Percentiles rank a stretch among this genome's conserved stretches.
These are phyloP conservation scores for Senna tora DNA, from an alignment of 306 rosid genomes.

Conservation along the genomic window DNA sequence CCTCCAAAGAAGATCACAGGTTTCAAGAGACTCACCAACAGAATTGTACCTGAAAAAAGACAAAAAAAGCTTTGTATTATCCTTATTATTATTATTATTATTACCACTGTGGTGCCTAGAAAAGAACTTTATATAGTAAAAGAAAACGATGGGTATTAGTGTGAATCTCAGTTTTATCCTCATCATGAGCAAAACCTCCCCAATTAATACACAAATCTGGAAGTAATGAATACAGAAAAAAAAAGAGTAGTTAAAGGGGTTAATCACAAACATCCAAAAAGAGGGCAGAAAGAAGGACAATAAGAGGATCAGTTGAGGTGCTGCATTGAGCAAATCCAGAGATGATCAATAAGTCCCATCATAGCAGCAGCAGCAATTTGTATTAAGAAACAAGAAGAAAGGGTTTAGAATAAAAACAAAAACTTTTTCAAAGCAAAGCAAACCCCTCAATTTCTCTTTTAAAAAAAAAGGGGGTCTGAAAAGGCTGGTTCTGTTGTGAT, in stretches of 20 bases:
- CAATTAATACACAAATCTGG: constrained; percentile 16
- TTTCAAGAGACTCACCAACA: constrained; percentile 48
- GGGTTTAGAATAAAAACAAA: no score
- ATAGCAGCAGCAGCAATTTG: constrained; percentile 34
- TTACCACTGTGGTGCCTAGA: constrained; percentile 1
- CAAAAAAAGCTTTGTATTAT: constrained; percentile 17
- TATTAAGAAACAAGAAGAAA: constrained; percentile 18
- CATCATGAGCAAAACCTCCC: no score
- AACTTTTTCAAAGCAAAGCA: background rate
- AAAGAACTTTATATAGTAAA: constrained; percentile 32
- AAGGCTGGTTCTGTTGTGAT: constrained; percentile 51
- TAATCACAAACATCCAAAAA: constrained; percentile 49
- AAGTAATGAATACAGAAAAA: constrained; percentile 36
- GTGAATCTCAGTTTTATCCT: constrained; percentile 58
- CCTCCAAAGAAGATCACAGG: constrained; percentile 66
- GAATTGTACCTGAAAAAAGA: constrained; percentile 48
- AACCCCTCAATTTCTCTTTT: background rate
- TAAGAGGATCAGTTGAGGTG: constrained; percentile 27
- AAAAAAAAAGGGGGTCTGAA: constrained; percentile 15
- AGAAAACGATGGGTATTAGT: constrained; percentile 50
- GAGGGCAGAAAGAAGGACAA: constrained; percentile 38
- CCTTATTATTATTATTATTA: constrained; percentile 26
- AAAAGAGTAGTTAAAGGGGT: background rate
- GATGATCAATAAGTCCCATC: constrained; percentile 41
- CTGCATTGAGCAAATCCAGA: constrained; percentile 39